These are phyloP conservation scores for Populus simonii DNA, from an alignment of 345 rosid species.

Conservation along the genomic window DNA sequence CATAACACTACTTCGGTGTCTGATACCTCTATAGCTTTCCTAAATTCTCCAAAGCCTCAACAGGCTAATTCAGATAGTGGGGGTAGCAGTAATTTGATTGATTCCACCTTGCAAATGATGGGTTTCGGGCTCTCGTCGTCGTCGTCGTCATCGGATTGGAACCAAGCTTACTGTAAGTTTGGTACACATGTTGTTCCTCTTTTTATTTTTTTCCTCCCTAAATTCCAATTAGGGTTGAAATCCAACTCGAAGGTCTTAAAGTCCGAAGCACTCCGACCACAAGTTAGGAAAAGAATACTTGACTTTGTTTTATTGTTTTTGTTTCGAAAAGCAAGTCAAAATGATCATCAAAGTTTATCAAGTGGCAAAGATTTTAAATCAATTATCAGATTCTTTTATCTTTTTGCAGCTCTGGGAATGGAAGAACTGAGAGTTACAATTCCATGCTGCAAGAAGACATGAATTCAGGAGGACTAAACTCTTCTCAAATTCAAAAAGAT, in stretches of 20 bases:
- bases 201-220: not conserved
- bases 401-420: constrained; percentile 8
- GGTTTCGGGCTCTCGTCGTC: constrained; percentile 38
- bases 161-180: constrained; percentile 50
- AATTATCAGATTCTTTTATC: not conserved
- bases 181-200: not conserved
- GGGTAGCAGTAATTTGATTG: constrained; percentile 37
- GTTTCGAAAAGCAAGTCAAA: constrained; percentile 21
- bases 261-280: constrained; percentile 22
- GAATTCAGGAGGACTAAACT: constrained; percentile 16
- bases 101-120: constrained; percentile 46
- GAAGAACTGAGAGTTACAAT: constrained; percentile 19
- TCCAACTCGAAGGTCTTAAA: constrained; percentile 6
- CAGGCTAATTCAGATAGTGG: constrained; percentile 33
- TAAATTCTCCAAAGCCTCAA: constrained; percentile 18
- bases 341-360: constrained; percentile 9
- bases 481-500: constrained; percentile 36
- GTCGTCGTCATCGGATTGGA: constrained; percentile 38
- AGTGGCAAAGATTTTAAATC: not conserved
- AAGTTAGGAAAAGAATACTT: constrained; percentile 11
- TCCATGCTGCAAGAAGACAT: constrained; percentile 25
- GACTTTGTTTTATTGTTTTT: not conserved
- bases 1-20: constrained; percentile 10
- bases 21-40: constrained; percentile 23
- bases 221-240: constrained; percentile 1